Base-by-base conservation (phyloP, 1,284 basidiomycete genomes). In the Spongiforma sp. region DNA sequence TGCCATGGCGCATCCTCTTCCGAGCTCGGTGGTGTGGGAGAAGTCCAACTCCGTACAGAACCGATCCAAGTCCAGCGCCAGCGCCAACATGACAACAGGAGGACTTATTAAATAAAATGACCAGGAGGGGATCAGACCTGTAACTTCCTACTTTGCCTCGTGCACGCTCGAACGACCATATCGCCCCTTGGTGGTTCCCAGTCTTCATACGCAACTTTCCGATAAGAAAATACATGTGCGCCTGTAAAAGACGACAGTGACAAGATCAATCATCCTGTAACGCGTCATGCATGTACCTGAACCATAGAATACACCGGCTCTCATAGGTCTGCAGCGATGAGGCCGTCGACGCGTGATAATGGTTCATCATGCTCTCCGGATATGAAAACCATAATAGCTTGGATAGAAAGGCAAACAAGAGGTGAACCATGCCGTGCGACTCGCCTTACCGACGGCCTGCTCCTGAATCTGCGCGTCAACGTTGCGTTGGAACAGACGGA, bases 401-500 rank as follows among this genome's bases (percentile, higher is more conserved):
- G 9, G 21, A 19, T 43, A 17, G 17, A 9, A 37, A 17, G 36
- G 17, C 17, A 17, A 37, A 9, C 9, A 17, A 10, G 10, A 37
- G 17, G 36, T 17, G 36, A 17, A 37, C 36, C 10, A 37, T n/a
- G 75, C 66, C 52, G 69, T 69, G 46, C 74, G 66, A 75, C 82
- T 83, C 28, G 82, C 84, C 75, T 85, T 88, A 62, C 75, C 71
- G 57, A 91, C 77, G 26, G n/a, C n/a, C n/a, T 77, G 72, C 57
- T 75, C 75, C 15, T 86, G 88, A 65, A 94, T 85, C 54, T 81
- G 80, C 11, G 75, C 69, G 73, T 94, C 91, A 61, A 90, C 79
- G 54, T 77, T 75, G 68, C 80, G 83, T 75, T 86, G 86, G 67
- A 88, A 83, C 54, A 81, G 80, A 62, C 90, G 86, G 56, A 93